phyloP scores from a whole-genome alignment of 352 stramenopile species.

The Sclerospora graminicola region DNA sequence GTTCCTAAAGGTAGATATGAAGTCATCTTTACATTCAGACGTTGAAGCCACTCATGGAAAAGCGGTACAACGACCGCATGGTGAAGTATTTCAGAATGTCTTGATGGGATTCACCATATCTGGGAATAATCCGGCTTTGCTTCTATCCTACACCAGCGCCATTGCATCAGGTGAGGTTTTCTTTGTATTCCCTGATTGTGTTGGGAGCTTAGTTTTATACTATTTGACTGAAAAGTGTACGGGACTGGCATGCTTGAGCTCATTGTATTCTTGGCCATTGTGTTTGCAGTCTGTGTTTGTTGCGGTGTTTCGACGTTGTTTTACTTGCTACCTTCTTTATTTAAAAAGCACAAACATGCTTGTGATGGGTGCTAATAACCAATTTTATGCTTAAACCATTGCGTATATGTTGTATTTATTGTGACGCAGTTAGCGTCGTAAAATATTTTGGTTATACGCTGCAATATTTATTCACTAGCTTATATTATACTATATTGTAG shows the following conservation, averaged over 20 bases:
- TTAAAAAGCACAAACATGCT: constrained; percentile 88
- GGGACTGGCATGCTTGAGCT: constrained; percentile 81
- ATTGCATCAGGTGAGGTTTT: constrained; percentile 60
- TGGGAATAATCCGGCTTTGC: constrained; percentile 75
- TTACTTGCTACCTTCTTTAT: constrained; percentile 70
- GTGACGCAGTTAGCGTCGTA: no score
- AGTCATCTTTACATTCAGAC: constrained; percentile 57
- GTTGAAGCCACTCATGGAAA: constrained; percentile 37
- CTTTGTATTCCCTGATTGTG: background rate
- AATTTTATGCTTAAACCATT: no score
- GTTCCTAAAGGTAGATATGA: constrained; percentile 73
- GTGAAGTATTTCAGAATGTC: constrained; percentile 70
- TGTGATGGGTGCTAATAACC: no score
- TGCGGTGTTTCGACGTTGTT: constrained; percentile 85
- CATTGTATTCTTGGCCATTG: constrained; percentile 66
- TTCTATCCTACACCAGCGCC: constrained; percentile 78
- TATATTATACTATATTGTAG: no score
- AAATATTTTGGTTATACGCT: no score
- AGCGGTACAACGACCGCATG: constrained; percentile 33
- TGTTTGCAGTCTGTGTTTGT: constrained; percentile 77
- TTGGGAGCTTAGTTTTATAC: background rate
- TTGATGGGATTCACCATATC: constrained; percentile 83
- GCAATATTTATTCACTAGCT: no score
- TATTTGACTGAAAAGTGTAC: constrained; percentile 40
- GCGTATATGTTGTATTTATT: no score